Percentiles rank a stretch among this genome's conserved stretches.
Evolutionary conservation across 805 yeast species (phyloP).

Genomic region (Lipomyces yamadae): DNA sequence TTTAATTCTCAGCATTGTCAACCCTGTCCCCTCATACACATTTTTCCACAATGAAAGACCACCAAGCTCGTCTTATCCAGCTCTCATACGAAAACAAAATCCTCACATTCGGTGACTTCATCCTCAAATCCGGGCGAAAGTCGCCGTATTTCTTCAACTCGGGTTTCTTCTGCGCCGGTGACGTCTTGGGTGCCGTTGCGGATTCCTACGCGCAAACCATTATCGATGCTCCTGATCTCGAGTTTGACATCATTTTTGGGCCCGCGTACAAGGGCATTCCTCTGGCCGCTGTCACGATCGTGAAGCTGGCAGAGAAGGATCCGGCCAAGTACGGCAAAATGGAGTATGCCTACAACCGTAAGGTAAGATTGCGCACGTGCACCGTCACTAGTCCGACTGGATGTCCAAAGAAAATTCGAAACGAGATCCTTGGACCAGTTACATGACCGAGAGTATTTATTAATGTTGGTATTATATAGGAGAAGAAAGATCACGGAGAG

Average conservation of each 20-base stretch:
- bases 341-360: constrained; percentile 91
- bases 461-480: constrained; percentile 44
- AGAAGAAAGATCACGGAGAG: constrained; percentile 96
- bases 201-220: constrained; percentile 89
- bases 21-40: neutral
- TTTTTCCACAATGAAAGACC: constrained; percentile 31
- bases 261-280: constrained; percentile 99
- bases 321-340: constrained; percentile 66
- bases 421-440: neutral
- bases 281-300: constrained; percentile 88
- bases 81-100: constrained; percentile 83
- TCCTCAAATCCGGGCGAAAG: constrained; percentile 85
- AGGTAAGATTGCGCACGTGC: constrained; percentile 50
- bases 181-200: constrained; percentile 77
- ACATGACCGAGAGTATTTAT: neutral
- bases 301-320: constrained; percentile 88
- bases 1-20: neutral
- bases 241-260: constrained; percentile 91
- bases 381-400: neutral
- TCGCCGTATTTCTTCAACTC: constrained; percentile 97
- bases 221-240: constrained; percentile 68
- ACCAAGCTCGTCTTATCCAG: constrained; percentile 60
- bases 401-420: neutral
- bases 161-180: constrained; percentile 87
- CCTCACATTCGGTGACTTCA: constrained; percentile 83